Evolutionary conservation across 2,329 filamentous ascomycete species (phyloP).

Genomic region (Xylariaceae sp.): DNA sequence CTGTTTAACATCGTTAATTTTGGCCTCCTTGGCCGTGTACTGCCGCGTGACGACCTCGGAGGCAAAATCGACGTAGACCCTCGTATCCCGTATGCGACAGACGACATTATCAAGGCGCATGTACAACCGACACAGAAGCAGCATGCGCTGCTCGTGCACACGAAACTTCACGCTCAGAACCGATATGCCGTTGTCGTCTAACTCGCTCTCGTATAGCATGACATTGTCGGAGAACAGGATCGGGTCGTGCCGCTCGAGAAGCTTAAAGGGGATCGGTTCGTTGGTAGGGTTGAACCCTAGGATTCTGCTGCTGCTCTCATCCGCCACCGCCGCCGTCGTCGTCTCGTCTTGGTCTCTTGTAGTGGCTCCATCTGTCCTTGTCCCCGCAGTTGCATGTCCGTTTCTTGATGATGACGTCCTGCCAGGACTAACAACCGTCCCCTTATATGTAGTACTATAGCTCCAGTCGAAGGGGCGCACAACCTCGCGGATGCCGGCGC

Average conservation of each 20-base stretch:
- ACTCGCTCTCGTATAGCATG: slow-evolving; percentile 94
- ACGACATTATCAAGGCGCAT: slow-evolving; percentile 92
- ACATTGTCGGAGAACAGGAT: slow-evolving; percentile 98
- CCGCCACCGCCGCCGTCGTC: background rate
- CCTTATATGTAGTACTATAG: slow-evolving; percentile 87
- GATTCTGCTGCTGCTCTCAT: background rate
- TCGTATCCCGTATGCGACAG: slow-evolving; percentile 85
- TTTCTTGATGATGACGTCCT: slow-evolving; percentile 8
- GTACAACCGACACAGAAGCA: slow-evolving; percentile 86
- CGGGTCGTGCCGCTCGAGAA: slow-evolving; percentile 87
- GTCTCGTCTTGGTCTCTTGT: background rate
- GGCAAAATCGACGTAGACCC: slow-evolving; percentile 89
- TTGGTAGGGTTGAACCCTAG: slow-evolving; percentile 39
- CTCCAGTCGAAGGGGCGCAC: slow-evolving; percentile 99
- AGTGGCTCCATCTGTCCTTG: background rate
- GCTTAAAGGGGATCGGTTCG: slow-evolving; percentile 76
- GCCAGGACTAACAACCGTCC: slow-evolving; percentile 59
- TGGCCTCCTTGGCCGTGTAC: slow-evolving; percentile 86
- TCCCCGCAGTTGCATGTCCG: background rate
- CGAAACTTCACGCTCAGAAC: slow-evolving; percentile 89
- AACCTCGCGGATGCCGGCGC: slow-evolving; percentile 88
- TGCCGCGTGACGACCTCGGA: slow-evolving; percentile 82
- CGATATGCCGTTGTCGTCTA: slow-evolving; percentile 96
- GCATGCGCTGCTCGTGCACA: slow-evolving; percentile 87
- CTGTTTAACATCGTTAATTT: slow-evolving; percentile 76